These are phyloP conservation scores for Cephaloascus albidus DNA, from an alignment of 805 yeast species.

Conservation along the genomic window DNA sequence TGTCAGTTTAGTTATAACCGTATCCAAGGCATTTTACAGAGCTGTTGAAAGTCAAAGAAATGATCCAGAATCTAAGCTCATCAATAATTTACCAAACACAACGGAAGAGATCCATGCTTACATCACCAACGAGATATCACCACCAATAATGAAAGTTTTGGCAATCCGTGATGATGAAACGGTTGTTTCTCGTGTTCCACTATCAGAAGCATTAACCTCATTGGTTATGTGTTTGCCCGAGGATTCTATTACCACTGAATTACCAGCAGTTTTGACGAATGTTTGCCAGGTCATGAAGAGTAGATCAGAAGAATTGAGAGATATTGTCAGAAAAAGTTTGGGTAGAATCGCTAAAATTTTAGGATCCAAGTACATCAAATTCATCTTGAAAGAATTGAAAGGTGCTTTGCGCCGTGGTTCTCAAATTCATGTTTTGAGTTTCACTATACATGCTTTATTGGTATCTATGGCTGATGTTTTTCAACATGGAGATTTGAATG, in stretches of 20 bases:
- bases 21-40: slow-evolving; percentile 40
- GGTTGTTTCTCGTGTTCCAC: slow-evolving; percentile 61
- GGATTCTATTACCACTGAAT: slow-evolving; percentile 42
- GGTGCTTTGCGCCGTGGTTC: slow-evolving; percentile 81
- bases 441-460: slow-evolving; percentile 69
- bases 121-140: slow-evolving; percentile 48
- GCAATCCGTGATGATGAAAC: slow-evolving; percentile 70
- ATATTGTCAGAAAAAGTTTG: slow-evolving; percentile 69
- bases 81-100: slow-evolving; percentile 17
- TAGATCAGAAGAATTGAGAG: slow-evolving; percentile 81
- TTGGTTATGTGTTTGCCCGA: slow-evolving; percentile 54
- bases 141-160: slow-evolving; percentile 52
- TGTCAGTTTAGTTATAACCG: slow-evolving; percentile 47
- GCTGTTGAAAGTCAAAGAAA: slow-evolving; percentile 14
- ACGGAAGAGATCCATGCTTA: slow-evolving; percentile 19
- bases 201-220: slow-evolving; percentile 73
- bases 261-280: slow-evolving; percentile 78
- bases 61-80: slow-evolving; percentile 6
- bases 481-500: slow-evolving; percentile 68
- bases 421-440: slow-evolving; percentile 88
- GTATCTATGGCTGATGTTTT: slow-evolving; percentile 38
- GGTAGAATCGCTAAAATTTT: slow-evolving; percentile 53
- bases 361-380: slow-evolving; percentile 67
- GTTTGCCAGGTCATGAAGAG: slow-evolving; percentile 86
- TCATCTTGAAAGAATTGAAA: slow-evolving; percentile 69